These are phyloP conservation scores for Theobroma grandiflorum DNA, from an alignment of 441 rosid genomes.

Conservation along the genomic window DNA sequence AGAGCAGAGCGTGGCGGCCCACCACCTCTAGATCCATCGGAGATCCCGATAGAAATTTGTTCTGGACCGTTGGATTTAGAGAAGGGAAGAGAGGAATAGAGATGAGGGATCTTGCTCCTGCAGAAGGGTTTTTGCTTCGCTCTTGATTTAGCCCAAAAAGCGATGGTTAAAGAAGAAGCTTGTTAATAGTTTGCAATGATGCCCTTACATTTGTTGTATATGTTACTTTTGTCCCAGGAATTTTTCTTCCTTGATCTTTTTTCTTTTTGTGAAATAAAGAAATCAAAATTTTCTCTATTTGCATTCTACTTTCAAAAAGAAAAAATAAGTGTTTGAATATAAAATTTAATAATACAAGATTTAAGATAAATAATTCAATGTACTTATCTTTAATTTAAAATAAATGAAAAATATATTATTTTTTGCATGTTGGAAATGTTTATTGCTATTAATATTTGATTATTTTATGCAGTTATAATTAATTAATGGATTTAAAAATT, in stretches of 20 bases:
- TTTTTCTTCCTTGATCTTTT: not conserved
- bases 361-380: no score
- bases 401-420: not conserved
- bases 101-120: not conserved
- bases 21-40: constrained; percentile 82
- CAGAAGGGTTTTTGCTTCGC: not conserved
- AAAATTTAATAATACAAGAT: not conserved
- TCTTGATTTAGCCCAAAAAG: not conserved
- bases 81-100: not conserved
- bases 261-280: not conserved
- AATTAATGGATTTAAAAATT: no score
- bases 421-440: no score
- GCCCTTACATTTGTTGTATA: not conserved
- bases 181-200: not conserved
- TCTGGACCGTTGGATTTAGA: constrained; percentile 20
- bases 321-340: not conserved
- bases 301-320: not conserved
- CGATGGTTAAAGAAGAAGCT: not conserved
- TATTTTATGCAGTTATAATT: no score
- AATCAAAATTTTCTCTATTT: not conserved
- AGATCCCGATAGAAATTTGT: not conserved
- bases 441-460: no score
- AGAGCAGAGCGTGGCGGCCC: constrained; percentile 89
- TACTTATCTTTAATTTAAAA: no score
- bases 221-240: not conserved